A percentile compares a stretch with the other conserved stretches of the same genome.
Conservation (phyloP, 1,284 basidiomycete species). For the Gomphus bonarii region DNA sequence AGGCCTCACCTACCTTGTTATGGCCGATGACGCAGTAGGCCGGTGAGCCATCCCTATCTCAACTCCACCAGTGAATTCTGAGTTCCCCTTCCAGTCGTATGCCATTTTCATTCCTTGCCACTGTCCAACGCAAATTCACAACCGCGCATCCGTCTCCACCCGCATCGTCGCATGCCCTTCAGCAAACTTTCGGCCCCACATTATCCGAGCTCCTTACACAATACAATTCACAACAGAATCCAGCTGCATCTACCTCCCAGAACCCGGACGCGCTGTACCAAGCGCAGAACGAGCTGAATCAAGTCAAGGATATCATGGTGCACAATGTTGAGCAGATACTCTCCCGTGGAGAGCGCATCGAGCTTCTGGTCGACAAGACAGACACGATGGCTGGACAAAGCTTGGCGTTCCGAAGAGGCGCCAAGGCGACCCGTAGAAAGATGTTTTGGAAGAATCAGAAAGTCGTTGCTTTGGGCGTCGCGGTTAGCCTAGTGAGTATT, state of each 20-base stretch:
- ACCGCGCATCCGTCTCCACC: conserved; percentile 28
- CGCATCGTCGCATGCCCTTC: conserved; percentile 52
- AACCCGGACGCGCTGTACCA: conserved; percentile 70
- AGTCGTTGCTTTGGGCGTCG: conserved; percentile 57
- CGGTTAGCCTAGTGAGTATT: conserved; percentile 68
- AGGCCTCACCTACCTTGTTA: conserved; percentile 82
- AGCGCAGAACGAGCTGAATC: conserved; percentile 84
- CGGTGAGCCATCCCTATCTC: conserved; percentile 37
- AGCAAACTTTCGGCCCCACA: conserved; percentile 55
- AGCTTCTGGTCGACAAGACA: conserved; percentile 94
- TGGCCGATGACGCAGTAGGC: conserved; percentile 87
- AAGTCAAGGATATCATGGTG: conserved; percentile 97
- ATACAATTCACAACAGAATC: conserved; percentile 83
- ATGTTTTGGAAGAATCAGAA: conserved; percentile 97
- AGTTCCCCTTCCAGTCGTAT: conserved; percentile 50
- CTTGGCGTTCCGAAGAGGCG: conserved; percentile 90
- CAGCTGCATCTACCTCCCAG: conserved; percentile 16
- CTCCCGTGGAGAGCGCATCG: conserved; percentile 89
- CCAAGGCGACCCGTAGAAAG: conserved; percentile 75
- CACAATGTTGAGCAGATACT: conserved; percentile 95
- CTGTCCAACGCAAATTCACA: conserved; percentile 78
- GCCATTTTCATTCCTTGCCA: conserved; percentile 88
- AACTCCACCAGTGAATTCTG: neutral
- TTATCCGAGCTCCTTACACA: conserved; percentile 70
- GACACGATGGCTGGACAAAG: conserved; percentile 93